Evolutionary conservation across 108 stramenopile genomes (phyloP), one percentile per base, ranked within the genome.

Genomic region (Stephanodiscus minutulus): DNA sequence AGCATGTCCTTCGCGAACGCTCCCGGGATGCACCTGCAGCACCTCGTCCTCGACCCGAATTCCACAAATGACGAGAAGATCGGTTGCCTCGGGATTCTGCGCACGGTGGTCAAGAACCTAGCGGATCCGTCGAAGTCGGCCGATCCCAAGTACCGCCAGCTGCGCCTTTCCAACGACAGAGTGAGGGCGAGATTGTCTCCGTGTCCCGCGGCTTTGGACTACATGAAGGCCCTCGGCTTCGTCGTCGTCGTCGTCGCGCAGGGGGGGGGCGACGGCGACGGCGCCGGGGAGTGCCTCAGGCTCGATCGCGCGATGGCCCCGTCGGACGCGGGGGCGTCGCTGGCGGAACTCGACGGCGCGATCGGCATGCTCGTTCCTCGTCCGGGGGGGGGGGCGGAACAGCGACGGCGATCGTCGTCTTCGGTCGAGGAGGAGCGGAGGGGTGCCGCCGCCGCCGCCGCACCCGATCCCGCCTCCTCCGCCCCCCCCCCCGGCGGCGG

Each of bases 61-160:
- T 3, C 10, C 48, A 10, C 48, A 10, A 3, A n/a, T 4, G 48
- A 4, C 20, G 18, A 49, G 3, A 49, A 10, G 20, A 4, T 49
- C 7, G 48, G 6, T 3, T 49, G 48, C 10, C 73, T 88, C 49
- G 85, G 85, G 81, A 73, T 78, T 43, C 82, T 89, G 12, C 68
- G 76, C 15, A 82, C 85, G 31, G 73, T 89, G 10, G 48, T 87
- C 24, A 86, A 86, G 64, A 89, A 89, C 69, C 68, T 89, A 55
- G 50, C 75, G 15, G 89, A 90, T 70, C 85, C 86, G 12, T 7
- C 29, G 10, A 90, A 90, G 64, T 60, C 80, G 3, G 20, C 49
- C 11, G 86, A 87, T 41, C 41, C 77, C 0, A 90, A 86, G 49
- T 90, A 83, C 47, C 83, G 81, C 11, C 74, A 75, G 29, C 64